A percentile compares a stretch with the other conserved stretches of the same genome.
Evolutionary conservation across 2,329 filamentous ascomycete genomes (phyloP).

Genomic region (Aspergillus flavus): DNA sequence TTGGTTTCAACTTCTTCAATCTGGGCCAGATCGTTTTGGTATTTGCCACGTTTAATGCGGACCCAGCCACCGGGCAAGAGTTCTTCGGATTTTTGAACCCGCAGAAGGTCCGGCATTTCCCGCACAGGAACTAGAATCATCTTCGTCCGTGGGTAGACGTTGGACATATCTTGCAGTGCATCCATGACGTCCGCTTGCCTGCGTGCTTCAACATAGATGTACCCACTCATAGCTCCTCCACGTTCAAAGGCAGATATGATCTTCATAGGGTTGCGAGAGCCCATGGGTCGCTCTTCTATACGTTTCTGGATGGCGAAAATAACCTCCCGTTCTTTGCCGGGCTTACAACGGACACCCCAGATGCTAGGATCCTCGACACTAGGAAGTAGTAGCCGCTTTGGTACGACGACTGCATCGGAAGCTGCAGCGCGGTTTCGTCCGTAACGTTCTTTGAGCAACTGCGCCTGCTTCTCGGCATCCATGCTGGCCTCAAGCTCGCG

Average conservation of each 20-base stretch:
- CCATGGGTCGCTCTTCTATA: constrained; percentile 72
- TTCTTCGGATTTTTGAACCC: constrained; percentile 81
- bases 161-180: constrained; percentile 80
- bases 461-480: constrained; percentile 91
- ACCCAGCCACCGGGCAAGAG: constrained; percentile 90
- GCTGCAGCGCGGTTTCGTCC: constrained; percentile 72
- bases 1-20: constrained; percentile 92
- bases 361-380: constrained; percentile 95
- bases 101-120: constrained; percentile 95
- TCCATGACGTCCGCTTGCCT: constrained; percentile 82
- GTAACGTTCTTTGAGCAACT: constrained; percentile 83
- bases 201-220: constrained; percentile 91
- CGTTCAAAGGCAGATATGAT: constrained; percentile 94
- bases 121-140: constrained; percentile 90
- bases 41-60: constrained; percentile 78
- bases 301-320: constrained; percentile 86
- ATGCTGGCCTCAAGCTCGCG: constrained; percentile 84
- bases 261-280: constrained; percentile 76
- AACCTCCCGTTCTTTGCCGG: constrained; percentile 92
- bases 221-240: constrained; percentile 85
- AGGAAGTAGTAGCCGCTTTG: constrained; percentile 83
- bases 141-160: constrained; percentile 86
- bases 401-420: constrained; percentile 73
- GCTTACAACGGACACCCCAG: constrained; percentile 90
- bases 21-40: constrained; percentile 86